A percentile compares a stretch with the other conserved stretches of the same genome.
phyloP scores from a whole-genome alignment of 805 yeast genomes.

The Candida manassasensis region DNA sequence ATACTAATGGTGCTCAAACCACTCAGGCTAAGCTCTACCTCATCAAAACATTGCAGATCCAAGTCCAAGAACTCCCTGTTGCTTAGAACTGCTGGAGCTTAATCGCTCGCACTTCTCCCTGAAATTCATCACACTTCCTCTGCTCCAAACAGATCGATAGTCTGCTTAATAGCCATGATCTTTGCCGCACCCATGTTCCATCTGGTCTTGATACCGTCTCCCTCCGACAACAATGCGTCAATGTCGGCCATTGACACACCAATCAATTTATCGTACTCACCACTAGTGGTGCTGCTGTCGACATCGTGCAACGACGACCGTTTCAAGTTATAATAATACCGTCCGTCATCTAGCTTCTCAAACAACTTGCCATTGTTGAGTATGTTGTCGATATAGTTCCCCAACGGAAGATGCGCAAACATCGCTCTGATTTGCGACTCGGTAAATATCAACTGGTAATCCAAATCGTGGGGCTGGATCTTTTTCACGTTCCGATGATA shows the following conservation, averaged over 20 bases:
- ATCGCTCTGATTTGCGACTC: slow-evolving; percentile 1
- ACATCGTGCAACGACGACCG: slow-evolving; percentile 18
- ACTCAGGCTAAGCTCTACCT: too few species aligned
- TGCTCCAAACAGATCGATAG: slow-evolving; percentile 11
- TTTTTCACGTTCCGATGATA: neutral
- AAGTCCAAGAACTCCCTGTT: too few species aligned
- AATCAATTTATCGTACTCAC: slow-evolving; percentile 31
- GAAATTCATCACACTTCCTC: too few species aligned
- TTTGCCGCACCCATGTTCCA: slow-evolving; percentile 33
- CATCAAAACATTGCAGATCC: too few species aligned
- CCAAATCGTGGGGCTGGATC: slow-evolving; percentile 1
- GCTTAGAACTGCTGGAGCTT: too few species aligned
- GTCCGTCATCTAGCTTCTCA: slow-evolving; percentile 15
- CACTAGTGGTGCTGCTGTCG: slow-evolving; percentile 14
- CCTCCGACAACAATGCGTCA: slow-evolving; percentile 24
- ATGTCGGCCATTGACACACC: slow-evolving; percentile 21
- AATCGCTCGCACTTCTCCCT: too few species aligned
- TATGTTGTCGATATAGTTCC: slow-evolving; percentile 13
- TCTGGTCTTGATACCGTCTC: slow-evolving; percentile 26
- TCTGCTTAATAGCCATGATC: slow-evolving; percentile 24
- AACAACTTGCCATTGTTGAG: slow-evolving; percentile 18
- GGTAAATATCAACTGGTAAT: slow-evolving; percentile 1
- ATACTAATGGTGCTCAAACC: too few species aligned
- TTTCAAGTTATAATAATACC: slow-evolving; percentile 21
- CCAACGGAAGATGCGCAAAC: neutral